Evolutionary conservation across 1,284 basidiomycete species (phyloP), one percentile per base, ranked within the genome.

Genomic region (Gastroboletus turbinatus): DNA sequence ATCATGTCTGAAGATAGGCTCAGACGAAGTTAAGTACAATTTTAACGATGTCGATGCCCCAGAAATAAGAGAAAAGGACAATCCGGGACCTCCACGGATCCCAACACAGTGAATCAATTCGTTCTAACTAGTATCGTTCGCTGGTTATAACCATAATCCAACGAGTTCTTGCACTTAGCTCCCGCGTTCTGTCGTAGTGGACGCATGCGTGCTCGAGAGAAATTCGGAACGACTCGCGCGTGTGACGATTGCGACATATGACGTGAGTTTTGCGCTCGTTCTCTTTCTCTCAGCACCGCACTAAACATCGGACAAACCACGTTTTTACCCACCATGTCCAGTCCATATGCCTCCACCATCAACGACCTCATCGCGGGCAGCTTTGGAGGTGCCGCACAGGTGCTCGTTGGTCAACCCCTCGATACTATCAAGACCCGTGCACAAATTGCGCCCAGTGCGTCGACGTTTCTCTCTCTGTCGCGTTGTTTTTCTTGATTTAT

Each of bases 371-470:
- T 91, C 38, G 87, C 90, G 3, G 90, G 91, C 11, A 90, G 88
- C 65, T 79, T 89, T 8, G 91, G 86, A 46, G 90, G 89, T 19
- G 89, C 88, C 2, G 85, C 88, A 0, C 87, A 88, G 62, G 94
- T 97, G 27, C 76, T 96, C 10, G 87, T 93, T 35, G 94, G 94
- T 3, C 93, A 94, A 65, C 90, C 90, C 4, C 76, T 94, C 25
- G 94, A 96, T 71, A 96, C 93, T 1, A 76, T 96, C 69, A 96
- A 95, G 77, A 90, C 87, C 23, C 79, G 87, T 50, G 88, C 88
- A 19, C 88, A 91, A 69, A 84, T 85, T 64, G 86, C 88, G 35
- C 87, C 89, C n/a, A 84, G 89, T 90, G 60, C 61, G 73, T 62
- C 49, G 60, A 65, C 56, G 45, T 53, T n/a, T 46, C 43, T 52